These are phyloP conservation scores for Rhodosporidiobolus sp. DNA, from an alignment of 768 basidiomycete species.

Conservation along the genomic window DNA sequence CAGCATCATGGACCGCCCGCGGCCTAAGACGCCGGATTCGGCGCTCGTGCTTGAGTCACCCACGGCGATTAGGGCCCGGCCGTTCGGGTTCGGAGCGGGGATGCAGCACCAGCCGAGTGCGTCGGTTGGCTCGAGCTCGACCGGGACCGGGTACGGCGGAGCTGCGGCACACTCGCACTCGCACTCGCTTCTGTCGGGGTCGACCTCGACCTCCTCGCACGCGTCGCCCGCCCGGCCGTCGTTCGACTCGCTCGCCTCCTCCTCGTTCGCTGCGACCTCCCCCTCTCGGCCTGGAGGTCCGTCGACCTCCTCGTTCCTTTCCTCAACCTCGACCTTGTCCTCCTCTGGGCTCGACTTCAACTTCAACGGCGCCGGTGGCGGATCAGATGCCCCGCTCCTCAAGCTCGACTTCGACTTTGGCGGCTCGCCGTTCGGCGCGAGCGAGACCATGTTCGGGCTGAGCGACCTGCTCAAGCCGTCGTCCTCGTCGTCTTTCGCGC, in stretches of 20 bases:
- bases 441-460: slow-evolving; percentile 28
- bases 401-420: slow-evolving; percentile 33
- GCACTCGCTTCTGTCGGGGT: too few species aligned
- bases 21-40: slow-evolving; percentile 26
- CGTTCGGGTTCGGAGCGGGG: too few species aligned
- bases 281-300: background rate
- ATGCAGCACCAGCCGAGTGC: too few species aligned
- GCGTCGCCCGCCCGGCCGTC: slow-evolving; percentile 15
- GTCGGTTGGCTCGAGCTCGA: too few species aligned
- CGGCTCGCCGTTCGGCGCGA: slow-evolving; percentile 21
- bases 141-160: too few species aligned
- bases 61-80: background rate
- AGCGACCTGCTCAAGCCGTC: slow-evolving; percentile 24
- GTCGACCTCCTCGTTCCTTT: background rate
- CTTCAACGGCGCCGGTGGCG: fast-evolving
- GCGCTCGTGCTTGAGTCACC: slow-evolving; percentile 3
- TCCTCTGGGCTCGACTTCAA: background rate
- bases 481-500: background rate
- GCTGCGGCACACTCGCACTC: too few species aligned
- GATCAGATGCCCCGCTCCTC: slow-evolving; percentile 28
- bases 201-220: background rate
- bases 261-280: background rate
- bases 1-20: slow-evolving; percentile 22
- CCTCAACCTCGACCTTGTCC: background rate
- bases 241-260: slow-evolving; percentile 13